Base-by-base conservation (phyloP, 495 filamentous ascomycete genomes). In the Niebla homalea region DNA sequence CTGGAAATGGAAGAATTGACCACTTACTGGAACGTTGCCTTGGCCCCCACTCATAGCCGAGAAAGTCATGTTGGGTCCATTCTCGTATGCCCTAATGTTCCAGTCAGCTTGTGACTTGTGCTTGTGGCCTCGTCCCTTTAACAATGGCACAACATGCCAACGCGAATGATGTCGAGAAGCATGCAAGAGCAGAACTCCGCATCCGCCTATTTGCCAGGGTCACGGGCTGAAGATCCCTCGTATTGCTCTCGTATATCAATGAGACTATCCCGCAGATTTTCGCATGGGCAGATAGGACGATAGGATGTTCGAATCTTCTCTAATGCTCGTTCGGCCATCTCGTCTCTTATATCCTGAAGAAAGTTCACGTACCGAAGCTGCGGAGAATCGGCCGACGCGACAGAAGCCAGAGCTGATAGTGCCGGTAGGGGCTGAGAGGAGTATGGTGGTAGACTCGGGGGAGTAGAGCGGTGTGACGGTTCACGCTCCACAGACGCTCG, bases 31-130 rank as follows among this genome's bases (percentile, higher is more conserved):
- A 51, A 74, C 77, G 52, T 77, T 82, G 25, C 76, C 77, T 56
- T 78, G 76, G 42, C 80, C 80, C 53, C 77, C 82, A 42, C 74
- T 75, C 0, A 80, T 82, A 12, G 78, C 79, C 25, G 83, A 81
- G 62, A 80, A 82, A 15, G 64, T 77, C 67, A 77, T 76, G 61
- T 64, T 65, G 58, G 65, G 69, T 48, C 64, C 64, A 58, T 67
- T 68, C 50, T 60, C 65, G 55, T 74, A 77, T 38, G 69, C 64
- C 59, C 74, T 79, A 60, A 39, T 55, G 49, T 47, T 36, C 42
- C 45, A 57, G 61, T 55, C 61, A 58, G 56, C 50, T 15, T 60
- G 67, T 57, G 71, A 69, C 40, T 48, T 32, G 12, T 37, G 11
- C 14, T 36, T 26, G 20, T 46, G 19, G 41, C 46, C 10, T 20